These are phyloP conservation scores for Fusarium coicis DNA, from an alignment of 2,329 filamentous ascomycete genomes.

Conservation along the genomic window DNA sequence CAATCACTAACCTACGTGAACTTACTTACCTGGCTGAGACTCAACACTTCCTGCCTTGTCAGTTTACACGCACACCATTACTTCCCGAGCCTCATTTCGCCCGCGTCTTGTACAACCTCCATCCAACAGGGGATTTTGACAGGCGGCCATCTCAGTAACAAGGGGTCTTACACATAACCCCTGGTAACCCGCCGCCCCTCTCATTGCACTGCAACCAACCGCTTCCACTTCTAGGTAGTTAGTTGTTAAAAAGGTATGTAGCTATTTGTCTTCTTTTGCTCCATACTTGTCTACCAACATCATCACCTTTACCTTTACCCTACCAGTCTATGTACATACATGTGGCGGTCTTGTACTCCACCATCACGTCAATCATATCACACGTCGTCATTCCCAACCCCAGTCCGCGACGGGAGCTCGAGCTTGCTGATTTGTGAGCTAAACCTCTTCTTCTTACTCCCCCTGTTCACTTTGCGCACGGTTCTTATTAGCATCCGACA, in stretches of 20 bases:
- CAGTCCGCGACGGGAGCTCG: conserved; percentile 31
- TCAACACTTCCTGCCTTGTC: conserved; percentile 19
- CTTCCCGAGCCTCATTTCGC: conserved; percentile 23
- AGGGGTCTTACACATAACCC: conserved; percentile 23
- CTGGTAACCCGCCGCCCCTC: background rate
- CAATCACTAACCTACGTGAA: background rate
- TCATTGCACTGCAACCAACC: conserved; percentile 12
- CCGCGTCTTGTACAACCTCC: conserved; percentile 12
- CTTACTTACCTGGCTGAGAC: conserved; percentile 1
- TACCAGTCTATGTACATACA: background rate
- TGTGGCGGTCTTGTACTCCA: conserved; percentile 27
- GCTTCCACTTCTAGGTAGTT: background rate
- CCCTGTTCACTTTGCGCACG: conserved; percentile 27
- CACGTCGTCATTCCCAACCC: conserved; percentile 39
- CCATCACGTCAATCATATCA: conserved; percentile 43
- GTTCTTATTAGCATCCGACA: conserved; percentile 37
- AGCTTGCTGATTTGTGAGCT: conserved; percentile 35
- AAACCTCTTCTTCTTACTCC: conserved; percentile 19
- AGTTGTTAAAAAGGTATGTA: conserved; percentile 20
- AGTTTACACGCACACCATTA: conserved; percentile 17
- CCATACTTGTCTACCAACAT: background rate
- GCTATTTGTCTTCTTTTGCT: background rate
- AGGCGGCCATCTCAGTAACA: conserved; percentile 7
- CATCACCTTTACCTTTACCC: background rate
- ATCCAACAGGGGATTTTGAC: conserved; percentile 6